Conservation (phyloP, 306 rosid species). For the Sechiopsis laciniata region DNA sequence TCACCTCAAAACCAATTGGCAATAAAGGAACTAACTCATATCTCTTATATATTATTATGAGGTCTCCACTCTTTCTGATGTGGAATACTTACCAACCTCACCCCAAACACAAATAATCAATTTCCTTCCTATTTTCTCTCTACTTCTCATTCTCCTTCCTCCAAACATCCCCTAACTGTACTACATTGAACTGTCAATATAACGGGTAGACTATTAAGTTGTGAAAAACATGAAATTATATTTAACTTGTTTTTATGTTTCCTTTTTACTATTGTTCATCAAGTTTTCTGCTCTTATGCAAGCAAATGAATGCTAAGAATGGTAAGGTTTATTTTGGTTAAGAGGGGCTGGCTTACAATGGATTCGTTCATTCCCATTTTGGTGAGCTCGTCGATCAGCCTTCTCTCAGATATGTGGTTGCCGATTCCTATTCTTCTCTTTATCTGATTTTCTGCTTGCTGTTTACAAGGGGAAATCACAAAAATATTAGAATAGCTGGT, state of each 20-base stretch:
- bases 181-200: no score
- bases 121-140: no score
- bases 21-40: no score
- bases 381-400: slow-evolving; percentile 79
- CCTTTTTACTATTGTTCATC: neutral
- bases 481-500: slow-evolving; percentile 12
- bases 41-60: no score
- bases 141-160: no score
- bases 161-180: no score
- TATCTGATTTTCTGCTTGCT: slow-evolving; percentile 98
- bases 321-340: neutral
- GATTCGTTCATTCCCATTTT: slow-evolving; percentile 97
- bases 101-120: no score
- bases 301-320: slow-evolving; percentile 6
- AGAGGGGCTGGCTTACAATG: slow-evolving; percentile 47
- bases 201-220: no score
- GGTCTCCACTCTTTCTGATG: no score
- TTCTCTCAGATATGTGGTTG: slow-evolving; percentile 90
- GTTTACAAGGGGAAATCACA: slow-evolving; percentile 27
- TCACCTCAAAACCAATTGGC: no score
- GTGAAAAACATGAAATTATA: neutral
- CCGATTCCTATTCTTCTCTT: slow-evolving; percentile 97
- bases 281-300: neutral
- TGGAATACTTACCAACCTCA: no score
- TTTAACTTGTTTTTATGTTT: neutral